Evolutionary conservation across 148 eudicot genomes (phyloP), one percentile per base, ranked within the genome.

Genomic region (Rhododendron ovatum): DNA sequence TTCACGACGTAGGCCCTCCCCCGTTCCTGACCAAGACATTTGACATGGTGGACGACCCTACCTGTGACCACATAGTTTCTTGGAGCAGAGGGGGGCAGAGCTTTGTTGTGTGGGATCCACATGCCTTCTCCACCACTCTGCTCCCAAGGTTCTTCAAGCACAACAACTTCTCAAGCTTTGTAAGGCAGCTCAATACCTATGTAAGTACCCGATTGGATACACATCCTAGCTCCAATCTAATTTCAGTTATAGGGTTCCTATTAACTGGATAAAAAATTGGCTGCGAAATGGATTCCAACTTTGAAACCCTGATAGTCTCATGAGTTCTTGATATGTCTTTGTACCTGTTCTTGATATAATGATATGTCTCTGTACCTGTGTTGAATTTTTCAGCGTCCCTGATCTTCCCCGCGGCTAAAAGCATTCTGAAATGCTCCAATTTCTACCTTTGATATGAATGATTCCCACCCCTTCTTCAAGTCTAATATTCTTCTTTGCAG

Each of bases 151-250:
- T 85, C 87, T 96, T 96, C 90, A 96, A 95, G 94, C 99, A 96
- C 84, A 93, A 88, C 74, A 95, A 96, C 71, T 94, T 95, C 91
- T 96, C 99, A 6, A 95, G 98, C 89, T 96, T 96, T 88, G 97
- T 96, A 20, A 93, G 99, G 87, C 98, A 96, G 89, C 98, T 96
- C 59, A 96, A 96, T 83, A 96, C 99, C 86, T 95, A 95, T 89
- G 99, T 95, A 92, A 94, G 99, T 91, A 81, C 4, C 45, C 82
- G 39, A 15, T 20, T n/a, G 17, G 2, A 13, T 69, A 47, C 55
- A 48, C 1, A 45, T 47, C 37, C 48, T 26, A 18, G 41, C 17
- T 80, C 22, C 3, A n/a, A 65, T 71, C 6, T 71, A 12, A 71
- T 28, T 30, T 71, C 76, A 28, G 63, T 80, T 2, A 8, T 37